Evolutionary conservation across 2,329 filamentous ascomycete genomes (phyloP), one percentile per base, ranked within the genome.

Genomic region (Cladophialophora bantiana): DNA sequence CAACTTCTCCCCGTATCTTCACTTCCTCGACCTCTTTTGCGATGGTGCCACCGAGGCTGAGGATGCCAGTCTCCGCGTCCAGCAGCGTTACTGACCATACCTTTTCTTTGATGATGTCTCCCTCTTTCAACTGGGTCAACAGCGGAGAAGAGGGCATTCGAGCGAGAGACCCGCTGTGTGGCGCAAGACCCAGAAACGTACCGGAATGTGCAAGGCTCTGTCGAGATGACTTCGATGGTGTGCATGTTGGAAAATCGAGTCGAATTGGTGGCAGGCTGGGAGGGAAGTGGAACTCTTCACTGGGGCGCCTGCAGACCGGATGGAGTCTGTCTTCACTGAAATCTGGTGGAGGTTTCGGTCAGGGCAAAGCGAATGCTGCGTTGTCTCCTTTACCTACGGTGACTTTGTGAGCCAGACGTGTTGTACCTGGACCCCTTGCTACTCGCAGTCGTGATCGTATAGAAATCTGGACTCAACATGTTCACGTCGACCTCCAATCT

Each of bases 401-500:
- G 69, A n/a, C 69, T 71, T 48, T 62, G 56, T 3, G 75, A 76
- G 53, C 70, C 69, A 38, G 71, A 72, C 31, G 74, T 70, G 42
- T 74, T 67, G 55, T 75, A 77, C 50, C 63, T 67, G 12, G 66
- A 73, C n/a, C 75, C 75, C n/a, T 26, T 67, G 18, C 59, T 66
- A 57, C 75, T 76, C 4, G 74, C 72, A 15, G 75, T 77, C 13
- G 71, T 71, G 36, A 73, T 52, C 7, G 74, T 70, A 65, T 75
- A 75, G 62, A 76, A 77, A 65, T 77, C 75, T 1, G 72, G 71
- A 7, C 68, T 69, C 48, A 77, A 63, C 75, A 76, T 76, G 64
- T 75, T 73, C 54, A 77, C 56, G 50, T 76, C 74, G 54, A 75
- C 62, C 53, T 76, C 70, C 26, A 76, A 65, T 31, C 59, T 60